Evolutionary conservation across 2,329 filamentous ascomycete species (phyloP), one percentile per base, ranked within the genome.

Genomic region (Chalaropsis thielavioides): DNA sequence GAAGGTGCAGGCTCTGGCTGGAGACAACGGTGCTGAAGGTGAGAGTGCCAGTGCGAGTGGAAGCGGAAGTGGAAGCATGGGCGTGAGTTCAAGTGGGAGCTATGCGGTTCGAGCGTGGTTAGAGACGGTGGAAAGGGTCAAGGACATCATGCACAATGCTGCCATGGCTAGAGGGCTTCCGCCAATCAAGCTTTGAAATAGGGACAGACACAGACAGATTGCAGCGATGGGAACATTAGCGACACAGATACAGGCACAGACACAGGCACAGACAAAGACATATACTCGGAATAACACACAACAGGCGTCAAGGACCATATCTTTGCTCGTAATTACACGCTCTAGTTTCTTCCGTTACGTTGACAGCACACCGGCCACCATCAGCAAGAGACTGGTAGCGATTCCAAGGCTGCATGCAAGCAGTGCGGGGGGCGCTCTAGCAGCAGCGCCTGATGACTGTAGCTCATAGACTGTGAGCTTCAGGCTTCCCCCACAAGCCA

Each of bases 401-500:
- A 8, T 46, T 2, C n/a, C n/a, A 17, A 46, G 8, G 1, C 43
- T 19, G n/a, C 4, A 10, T 4, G 15, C 43, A 17, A 46, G n/a
- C 43, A 46, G 8, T 6, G 15, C 8, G n/a, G 43, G 43, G 4
- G 43, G n/a, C 2, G 19, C 35, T 35, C 35, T 59, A 8, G 31
- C 22, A 10, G 61, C 17, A 46, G 54, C 56, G 7, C n/a, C 46
- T 8, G 46, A 44, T n/a, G 24, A 41, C 40, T 61, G 35, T 11
- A 72, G 59, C 56, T 71, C 69, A 67, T 81, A 81, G 6, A 82
- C 74, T 43, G 74, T 78, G 58, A 83, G 67, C 68, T 76, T 79
- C 66, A 83, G 70, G 5, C 74, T 69, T 1, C 82, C 83, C 19
- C 83, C 83, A 67, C 83, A 86, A 1, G 79, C 74, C 61, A 80